phyloP scores from a whole-genome alignment of 2,329 filamentous ascomycete species.

The Chaetomium strumarium region DNA sequence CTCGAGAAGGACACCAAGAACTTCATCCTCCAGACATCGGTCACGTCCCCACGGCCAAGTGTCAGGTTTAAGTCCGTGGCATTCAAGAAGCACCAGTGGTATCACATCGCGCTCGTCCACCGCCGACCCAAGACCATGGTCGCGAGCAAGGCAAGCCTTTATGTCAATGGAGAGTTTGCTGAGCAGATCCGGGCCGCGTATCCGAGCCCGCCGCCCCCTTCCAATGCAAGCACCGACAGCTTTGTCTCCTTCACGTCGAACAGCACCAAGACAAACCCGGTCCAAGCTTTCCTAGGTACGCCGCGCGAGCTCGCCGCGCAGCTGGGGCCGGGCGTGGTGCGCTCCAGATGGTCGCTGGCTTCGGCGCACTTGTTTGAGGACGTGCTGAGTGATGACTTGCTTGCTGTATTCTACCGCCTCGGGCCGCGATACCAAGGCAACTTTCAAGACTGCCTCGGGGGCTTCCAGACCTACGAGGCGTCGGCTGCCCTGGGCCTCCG shows the following conservation, averaged over 20 bases:
- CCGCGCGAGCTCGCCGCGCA: conserved; percentile 78
- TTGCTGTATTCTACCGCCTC: conserved; percentile 85
- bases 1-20: conserved; percentile 89
- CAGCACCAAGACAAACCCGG: conserved; percentile 55
- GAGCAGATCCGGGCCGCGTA: conserved; percentile 90
- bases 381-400: conserved; percentile 79
- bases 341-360: conserved; percentile 81
- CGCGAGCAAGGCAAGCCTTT: conserved; percentile 77
- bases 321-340: conserved; percentile 65
- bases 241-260: conserved; percentile 63
- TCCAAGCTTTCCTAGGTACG: conserved; percentile 91
- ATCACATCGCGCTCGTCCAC: conserved; percentile 88
- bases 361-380: conserved; percentile 87
- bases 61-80: conserved; percentile 82
- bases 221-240: conserved; percentile 58
- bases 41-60: conserved; percentile 78
- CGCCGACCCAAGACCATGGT: conserved; percentile 68
- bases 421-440: conserved; percentile 91
- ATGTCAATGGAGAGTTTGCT: conserved; percentile 87
- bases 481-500: conserved; percentile 85
- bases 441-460: conserved; percentile 91
- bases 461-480: conserved; percentile 92
- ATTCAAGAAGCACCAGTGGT: conserved; percentile 78
- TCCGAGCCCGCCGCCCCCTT: conserved; percentile 65
- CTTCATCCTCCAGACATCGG: conserved; percentile 93